Conservation (phyloP, 306 rosid species). For the Cicer pinnatifidum region DNA sequence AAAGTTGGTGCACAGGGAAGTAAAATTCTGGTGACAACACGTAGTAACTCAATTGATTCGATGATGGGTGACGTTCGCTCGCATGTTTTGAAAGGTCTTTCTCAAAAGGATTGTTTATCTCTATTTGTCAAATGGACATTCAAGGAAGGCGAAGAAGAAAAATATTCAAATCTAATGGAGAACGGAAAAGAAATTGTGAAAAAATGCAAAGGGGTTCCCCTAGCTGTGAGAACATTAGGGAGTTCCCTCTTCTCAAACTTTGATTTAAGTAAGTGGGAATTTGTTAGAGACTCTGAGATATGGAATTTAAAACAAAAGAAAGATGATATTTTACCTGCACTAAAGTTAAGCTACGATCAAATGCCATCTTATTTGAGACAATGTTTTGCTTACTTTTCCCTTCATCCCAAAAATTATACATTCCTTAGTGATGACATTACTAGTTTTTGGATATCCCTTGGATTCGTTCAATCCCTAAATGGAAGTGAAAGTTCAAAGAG, state of each 20-base stretch:
- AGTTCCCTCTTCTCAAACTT: neutral
- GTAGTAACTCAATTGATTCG: neutral
- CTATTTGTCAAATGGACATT: neutral
- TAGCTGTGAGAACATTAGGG: neutral
- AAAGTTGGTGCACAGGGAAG: neutral
- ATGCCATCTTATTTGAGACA: neutral
- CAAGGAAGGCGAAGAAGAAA: neutral
- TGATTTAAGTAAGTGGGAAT: neutral
- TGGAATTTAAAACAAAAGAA: neutral
- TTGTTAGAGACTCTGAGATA: neutral
- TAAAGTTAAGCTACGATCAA: neutral
- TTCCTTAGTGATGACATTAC: neutral
- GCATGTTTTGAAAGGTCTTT: neutral
- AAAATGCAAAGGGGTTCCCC: neutral
- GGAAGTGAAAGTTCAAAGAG: neutral
- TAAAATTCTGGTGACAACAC: neutral
- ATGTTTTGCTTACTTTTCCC: constrained; percentile 3
- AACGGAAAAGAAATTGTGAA: constrained; percentile 8
- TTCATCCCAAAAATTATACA: neutral
- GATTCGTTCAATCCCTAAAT: neutral
- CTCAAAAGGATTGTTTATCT: neutral
- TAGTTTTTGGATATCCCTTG: neutral
- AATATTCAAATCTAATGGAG: neutral
- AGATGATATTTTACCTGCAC: neutral
- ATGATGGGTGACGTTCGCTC: neutral